phyloP scores from a whole-genome alignment of 2,329 filamentous ascomycete species.

The Alternaria novae-zelandiae region DNA sequence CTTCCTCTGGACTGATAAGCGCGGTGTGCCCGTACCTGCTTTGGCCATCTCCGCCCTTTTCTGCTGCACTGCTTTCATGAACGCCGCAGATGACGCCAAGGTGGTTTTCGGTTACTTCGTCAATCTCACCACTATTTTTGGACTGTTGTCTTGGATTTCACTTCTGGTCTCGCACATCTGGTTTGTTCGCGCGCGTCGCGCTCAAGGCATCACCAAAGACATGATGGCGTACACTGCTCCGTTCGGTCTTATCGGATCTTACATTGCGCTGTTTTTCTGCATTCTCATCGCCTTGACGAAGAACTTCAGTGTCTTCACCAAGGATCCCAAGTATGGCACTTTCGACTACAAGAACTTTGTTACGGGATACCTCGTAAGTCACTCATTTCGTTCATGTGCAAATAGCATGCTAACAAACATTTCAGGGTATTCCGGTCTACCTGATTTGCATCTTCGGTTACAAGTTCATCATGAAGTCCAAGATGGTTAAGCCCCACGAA shows the following conservation, averaged over 20 bases:
- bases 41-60: conserved; percentile 67
- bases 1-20: conserved; percentile 72
- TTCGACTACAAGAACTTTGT: conserved; percentile 80
- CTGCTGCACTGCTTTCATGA: conserved; percentile 70
- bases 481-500: conserved; percentile 59
- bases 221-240: conserved; percentile 68
- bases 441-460: conserved; percentile 69
- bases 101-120: conserved; percentile 57
- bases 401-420: conserved; percentile 49
- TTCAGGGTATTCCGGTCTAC: conserved; percentile 76
- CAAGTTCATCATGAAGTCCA: conserved; percentile 36
- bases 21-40: conserved; percentile 73
- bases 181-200: conserved; percentile 54
- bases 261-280: conserved; percentile 72
- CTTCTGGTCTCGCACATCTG: conserved; percentile 58
- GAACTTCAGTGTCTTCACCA: conserved; percentile 76
- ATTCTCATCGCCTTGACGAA: conserved; percentile 79
- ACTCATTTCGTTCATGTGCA: neutral
- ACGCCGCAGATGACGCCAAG: conserved; percentile 50
- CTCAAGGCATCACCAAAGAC: conserved; percentile 54
- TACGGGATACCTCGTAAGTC: conserved; percentile 66
- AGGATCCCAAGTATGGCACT: conserved; percentile 52
- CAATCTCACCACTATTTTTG: conserved; percentile 53
- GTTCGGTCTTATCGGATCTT: conserved; percentile 73
- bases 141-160: conserved; percentile 56